phyloP scores from a whole-genome alignment of 225 moss, liverwort and hornwort species.

The Anthoceros angustus region DNA sequence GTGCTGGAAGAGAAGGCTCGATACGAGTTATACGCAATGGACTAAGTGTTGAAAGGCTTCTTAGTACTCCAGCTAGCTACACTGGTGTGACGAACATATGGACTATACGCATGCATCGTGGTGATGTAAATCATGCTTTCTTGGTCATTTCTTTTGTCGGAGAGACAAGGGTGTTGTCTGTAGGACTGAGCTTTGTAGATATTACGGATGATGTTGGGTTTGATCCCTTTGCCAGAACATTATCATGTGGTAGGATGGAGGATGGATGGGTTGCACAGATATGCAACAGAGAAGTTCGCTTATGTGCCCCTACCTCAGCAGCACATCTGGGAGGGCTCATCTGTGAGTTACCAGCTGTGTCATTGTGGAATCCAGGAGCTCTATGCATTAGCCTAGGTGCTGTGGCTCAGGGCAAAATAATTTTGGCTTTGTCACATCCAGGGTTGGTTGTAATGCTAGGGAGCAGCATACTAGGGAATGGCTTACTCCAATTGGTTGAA shows the following conservation, averaged over 20 bases:
- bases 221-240: slow-evolving; percentile 58
- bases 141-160: slow-evolving; percentile 97
- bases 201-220: slow-evolving; percentile 85
- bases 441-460: slow-evolving; percentile 76
- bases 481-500: slow-evolving; percentile 37
- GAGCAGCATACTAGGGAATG: slow-evolving; percentile 29
- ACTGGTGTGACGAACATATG: slow-evolving; percentile 95
- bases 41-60: slow-evolving; percentile 85
- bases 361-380: slow-evolving; percentile 65
- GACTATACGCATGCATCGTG: slow-evolving; percentile 65
- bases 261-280: slow-evolving; percentile 87
- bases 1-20: slow-evolving; percentile 63
- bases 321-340: slow-evolving; percentile 50
- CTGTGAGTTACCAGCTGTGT: slow-evolving; percentile 36
- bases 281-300: slow-evolving; percentile 61
- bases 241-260: slow-evolving; percentile 85
- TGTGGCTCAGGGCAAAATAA: slow-evolving; percentile 60
- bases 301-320: slow-evolving; percentile 56
- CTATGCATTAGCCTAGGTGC: slow-evolving; percentile 74
- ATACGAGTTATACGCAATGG: slow-evolving; percentile 87
- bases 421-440: slow-evolving; percentile 80
- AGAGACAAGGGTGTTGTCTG: slow-evolving; percentile 94
- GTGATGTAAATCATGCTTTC: slow-evolving; percentile 69
- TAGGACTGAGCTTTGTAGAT: slow-evolving; percentile 90
- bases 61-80: slow-evolving; percentile 68